Evolutionary conservation across 2,329 filamentous ascomycete genomes (phyloP).

Genomic region (Sarocladium strictum): DNA sequence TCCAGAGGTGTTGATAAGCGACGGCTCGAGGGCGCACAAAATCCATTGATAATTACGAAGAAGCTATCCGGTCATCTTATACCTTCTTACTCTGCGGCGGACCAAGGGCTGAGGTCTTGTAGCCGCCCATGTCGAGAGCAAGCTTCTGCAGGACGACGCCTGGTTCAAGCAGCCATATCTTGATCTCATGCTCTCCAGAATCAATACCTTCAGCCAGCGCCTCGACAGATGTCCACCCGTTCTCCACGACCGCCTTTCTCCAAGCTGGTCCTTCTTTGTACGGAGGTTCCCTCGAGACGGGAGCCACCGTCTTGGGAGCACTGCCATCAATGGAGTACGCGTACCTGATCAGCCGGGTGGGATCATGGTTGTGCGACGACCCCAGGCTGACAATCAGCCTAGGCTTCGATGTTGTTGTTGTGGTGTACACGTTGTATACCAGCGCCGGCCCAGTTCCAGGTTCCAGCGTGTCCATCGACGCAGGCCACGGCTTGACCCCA

Average conservation of each 20-base stretch:
- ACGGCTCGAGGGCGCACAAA: too few species aligned
- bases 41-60: too few species aligned
- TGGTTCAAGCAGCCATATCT: neutral
- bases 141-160: neutral
- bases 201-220: neutral
- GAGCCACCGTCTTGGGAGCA: conserved; percentile 11
- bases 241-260: conserved; percentile 20
- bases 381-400: conserved; percentile 22
- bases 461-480: conserved; percentile 14
- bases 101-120: neutral
- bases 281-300: conserved; percentile 20
- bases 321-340: conserved; percentile 19
- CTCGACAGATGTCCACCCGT: conserved; percentile 16
- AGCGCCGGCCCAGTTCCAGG: conserved; percentile 15
- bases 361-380: conserved; percentile 23
- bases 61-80: too few species aligned
- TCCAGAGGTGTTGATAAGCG: too few species aligned
- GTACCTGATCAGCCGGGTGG: conserved; percentile 19
- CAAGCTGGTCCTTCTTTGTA: conserved; percentile 19
- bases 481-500: conserved; percentile 19
- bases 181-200: neutral
- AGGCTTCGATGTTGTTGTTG: conserved; percentile 13
- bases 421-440: conserved; percentile 21
- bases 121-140: neutral
- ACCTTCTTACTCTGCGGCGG: neutral